phyloP scores from a whole-genome alignment of 2,329 filamentous ascomycete species.

The Penicillium paneum region DNA sequence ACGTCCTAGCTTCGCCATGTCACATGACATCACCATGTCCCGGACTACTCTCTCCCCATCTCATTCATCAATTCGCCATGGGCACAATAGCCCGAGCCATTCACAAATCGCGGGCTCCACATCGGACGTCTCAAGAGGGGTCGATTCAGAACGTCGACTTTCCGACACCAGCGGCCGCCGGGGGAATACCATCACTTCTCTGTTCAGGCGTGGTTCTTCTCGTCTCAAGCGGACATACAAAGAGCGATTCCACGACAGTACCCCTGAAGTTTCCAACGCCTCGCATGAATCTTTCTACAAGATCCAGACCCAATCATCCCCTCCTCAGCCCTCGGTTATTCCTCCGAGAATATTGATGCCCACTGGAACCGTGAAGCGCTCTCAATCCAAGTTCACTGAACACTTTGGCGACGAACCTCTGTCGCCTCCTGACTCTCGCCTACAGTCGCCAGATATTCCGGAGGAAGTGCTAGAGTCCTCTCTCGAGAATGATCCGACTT shows the following conservation, averaged over 20 bases:
- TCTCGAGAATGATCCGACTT: constrained; percentile 23
- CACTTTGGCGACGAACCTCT: constrained; percentile 82
- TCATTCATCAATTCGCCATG: constrained; percentile 47
- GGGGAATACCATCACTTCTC: constrained; percentile 61
- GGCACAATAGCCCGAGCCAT: constrained; percentile 49
- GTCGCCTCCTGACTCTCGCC: constrained; percentile 78
- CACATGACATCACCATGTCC: constrained; percentile 35
- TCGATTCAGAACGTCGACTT: constrained; percentile 52
- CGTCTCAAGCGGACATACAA: constrained; percentile 55
- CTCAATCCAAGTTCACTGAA: constrained; percentile 87
- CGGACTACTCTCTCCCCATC: constrained; percentile 33
- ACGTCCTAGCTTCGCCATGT: constrained; percentile 33
- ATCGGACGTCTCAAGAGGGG: constrained; percentile 52
- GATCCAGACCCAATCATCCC: constrained; percentile 51
- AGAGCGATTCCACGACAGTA: constrained; percentile 48
- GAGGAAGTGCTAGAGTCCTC: constrained; percentile 26
- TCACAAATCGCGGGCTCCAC: constrained; percentile 54
- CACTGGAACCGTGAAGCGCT: constrained; percentile 66
- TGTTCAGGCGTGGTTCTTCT: constrained; percentile 67
- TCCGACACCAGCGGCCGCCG: constrained; percentile 53
- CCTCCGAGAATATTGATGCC: constrained; percentile 45
- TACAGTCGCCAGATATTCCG: constrained; percentile 70
- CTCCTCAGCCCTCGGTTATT: constrained; percentile 30
- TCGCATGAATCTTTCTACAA: constrained; percentile 80
- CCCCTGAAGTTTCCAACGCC: constrained; percentile 86